Percentiles rank a stretch among this genome's conserved stretches.
These are phyloP conservation scores for Sclerotinia borealis DNA, from an alignment of 2,329 filamentous ascomycete genomes.

Conservation along the genomic window DNA sequence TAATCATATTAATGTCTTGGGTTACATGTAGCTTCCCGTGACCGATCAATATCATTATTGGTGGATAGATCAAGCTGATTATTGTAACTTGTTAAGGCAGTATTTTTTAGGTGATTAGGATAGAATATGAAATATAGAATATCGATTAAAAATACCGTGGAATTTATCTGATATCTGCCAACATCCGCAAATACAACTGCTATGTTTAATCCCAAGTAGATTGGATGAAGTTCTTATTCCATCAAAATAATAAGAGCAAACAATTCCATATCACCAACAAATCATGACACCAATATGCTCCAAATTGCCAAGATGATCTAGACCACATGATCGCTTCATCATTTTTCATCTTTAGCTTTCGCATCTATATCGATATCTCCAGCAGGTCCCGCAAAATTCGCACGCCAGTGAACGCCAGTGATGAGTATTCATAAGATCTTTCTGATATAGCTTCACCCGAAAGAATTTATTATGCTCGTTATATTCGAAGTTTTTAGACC, in stretches of 20 bases:
- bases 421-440: constrained; percentile 40
- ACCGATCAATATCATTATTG: too few relatives aligned
- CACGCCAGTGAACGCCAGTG: constrained; percentile 43
- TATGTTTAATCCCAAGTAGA: neutral
- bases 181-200: neutral
- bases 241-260: neutral
- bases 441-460: constrained; percentile 44
- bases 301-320: neutral
- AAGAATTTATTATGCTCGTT: constrained; percentile 41
- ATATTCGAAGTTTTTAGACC: constrained; percentile 44
- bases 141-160: too few relatives aligned
- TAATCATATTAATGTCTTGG: neutral
- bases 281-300: neutral
- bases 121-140: too few relatives aligned
- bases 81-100: too few relatives aligned
- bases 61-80: too few relatives aligned
- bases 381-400: constrained; percentile 38
- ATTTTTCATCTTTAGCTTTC: neutral
- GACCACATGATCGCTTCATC: neutral
- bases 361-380: constrained; percentile 35
- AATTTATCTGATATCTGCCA: neutral
- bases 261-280: neutral
- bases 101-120: too few relatives aligned
- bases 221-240: neutral
- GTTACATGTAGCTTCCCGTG: too few relatives aligned